Evolutionary conservation across 345 rosid species (phyloP).

Genomic region (Hirschfeldia incana): DNA sequence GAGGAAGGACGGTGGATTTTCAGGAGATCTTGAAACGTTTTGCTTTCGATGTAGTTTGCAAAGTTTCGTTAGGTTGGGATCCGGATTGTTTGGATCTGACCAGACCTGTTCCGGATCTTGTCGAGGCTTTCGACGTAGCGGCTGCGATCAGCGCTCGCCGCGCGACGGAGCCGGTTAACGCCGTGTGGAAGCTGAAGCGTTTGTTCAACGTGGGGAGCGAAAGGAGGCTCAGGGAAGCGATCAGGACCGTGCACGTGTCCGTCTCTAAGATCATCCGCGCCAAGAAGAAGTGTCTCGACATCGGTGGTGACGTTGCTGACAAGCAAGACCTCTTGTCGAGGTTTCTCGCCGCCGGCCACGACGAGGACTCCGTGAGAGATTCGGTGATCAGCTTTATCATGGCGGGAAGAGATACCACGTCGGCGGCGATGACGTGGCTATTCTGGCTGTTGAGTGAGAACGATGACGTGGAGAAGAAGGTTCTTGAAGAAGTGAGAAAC

Average conservation of each 20-base stretch:
- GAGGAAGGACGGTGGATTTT: constrained; percentile 45
- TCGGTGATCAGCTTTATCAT: constrained; percentile 60
- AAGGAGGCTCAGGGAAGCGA: constrained; percentile 50
- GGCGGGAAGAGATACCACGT: constrained; percentile 77
- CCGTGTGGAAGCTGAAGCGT: constrained; percentile 70
- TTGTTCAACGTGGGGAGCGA: constrained; percentile 58
- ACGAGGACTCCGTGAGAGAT: constrained; percentile 59
- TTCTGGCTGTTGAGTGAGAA: constrained; percentile 60
- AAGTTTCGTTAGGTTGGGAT: constrained; percentile 56
- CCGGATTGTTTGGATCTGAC: constrained; percentile 55
- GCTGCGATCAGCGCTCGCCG: constrained; percentile 60
- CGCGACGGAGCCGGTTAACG: constrained; percentile 48
- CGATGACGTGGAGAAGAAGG: constrained; percentile 32
- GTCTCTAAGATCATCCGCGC: constrained; percentile 45
- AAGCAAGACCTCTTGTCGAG: constrained; percentile 54
- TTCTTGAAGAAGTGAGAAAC: constrained; percentile 42
- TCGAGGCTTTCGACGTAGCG: constrained; percentile 54
- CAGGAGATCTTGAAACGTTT: constrained; percentile 62
- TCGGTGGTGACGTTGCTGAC: constrained; percentile 12
- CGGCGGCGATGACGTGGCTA: constrained; percentile 73
- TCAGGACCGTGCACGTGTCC: constrained; percentile 40
- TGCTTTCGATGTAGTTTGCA: constrained; percentile 56
- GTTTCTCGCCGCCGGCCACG: constrained; percentile 47
- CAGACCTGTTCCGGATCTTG: constrained; percentile 45
- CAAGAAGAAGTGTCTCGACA: constrained; percentile 37